Evolutionary conservation across 2,329 filamentous ascomycete species (phyloP).

Genomic region (Pestalotiopsis sp.): DNA sequence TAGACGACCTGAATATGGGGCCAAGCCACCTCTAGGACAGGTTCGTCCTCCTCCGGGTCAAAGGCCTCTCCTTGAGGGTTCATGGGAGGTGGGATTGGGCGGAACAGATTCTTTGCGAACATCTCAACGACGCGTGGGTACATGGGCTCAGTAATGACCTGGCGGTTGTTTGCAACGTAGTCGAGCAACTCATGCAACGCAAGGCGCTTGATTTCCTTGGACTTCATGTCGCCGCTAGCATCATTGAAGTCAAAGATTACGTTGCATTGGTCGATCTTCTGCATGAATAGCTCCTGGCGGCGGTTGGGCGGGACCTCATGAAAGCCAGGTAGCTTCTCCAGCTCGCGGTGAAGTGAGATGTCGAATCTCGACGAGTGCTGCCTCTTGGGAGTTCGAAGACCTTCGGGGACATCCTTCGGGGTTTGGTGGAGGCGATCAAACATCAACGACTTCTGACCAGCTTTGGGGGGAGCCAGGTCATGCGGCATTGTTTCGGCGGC

Average conservation of each 20-base stretch:
- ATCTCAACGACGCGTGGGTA: slow-evolving; percentile 98
- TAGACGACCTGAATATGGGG: slow-evolving; percentile 99
- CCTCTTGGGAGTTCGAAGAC: slow-evolving; percentile 89
- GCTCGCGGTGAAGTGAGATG: slow-evolving; percentile 92
- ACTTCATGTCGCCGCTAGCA: slow-evolving; percentile 97
- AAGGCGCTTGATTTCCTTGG: slow-evolving; percentile 97
- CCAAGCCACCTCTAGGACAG: slow-evolving; percentile 97
- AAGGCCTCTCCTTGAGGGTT: slow-evolving; percentile 98
- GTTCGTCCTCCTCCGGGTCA: slow-evolving; percentile 97
- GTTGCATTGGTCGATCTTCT: slow-evolving; percentile 99
- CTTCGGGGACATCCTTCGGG: slow-evolving; percentile 94
- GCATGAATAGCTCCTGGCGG: slow-evolving; percentile 97
- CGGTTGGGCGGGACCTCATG: slow-evolving; percentile 96
- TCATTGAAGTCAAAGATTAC: slow-evolving; percentile 99
- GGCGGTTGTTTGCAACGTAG: slow-evolving; percentile 97
- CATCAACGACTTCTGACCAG: slow-evolving; percentile 83
- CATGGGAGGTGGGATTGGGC: slow-evolving; percentile 93
- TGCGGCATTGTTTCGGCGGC: slow-evolving; percentile 97
- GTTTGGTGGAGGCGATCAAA: slow-evolving; percentile 90
- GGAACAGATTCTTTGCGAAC: slow-evolving; percentile 98
- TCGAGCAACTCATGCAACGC: slow-evolving; percentile 94
- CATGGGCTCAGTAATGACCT: slow-evolving; percentile 98
- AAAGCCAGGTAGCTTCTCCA: slow-evolving; percentile 96
- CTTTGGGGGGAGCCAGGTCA: slow-evolving; percentile 91
- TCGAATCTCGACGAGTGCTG: slow-evolving; percentile 98